phyloP scores from a whole-genome alignment of 2,329 filamentous ascomycete genomes.

The Pyricularia sp. region DNA sequence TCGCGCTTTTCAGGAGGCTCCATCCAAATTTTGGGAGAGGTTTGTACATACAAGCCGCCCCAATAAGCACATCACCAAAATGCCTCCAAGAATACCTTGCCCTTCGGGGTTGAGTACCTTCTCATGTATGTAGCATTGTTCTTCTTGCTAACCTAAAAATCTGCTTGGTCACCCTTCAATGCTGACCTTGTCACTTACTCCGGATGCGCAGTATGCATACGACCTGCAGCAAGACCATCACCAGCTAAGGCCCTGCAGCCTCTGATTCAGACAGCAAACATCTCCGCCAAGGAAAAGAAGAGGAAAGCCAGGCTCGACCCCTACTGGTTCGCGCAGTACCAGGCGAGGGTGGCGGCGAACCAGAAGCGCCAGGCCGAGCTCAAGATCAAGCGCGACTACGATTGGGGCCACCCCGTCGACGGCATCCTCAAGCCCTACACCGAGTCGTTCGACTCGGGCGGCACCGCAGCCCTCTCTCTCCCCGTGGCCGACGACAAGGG shows the following conservation, averaged over 20 bases:
- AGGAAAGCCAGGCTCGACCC: conserved; percentile 61
- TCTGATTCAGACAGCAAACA: conserved; percentile 50
- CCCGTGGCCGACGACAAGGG: conserved; percentile 25
- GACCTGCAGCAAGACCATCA: conserved; percentile 33
- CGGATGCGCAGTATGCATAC: conserved; percentile 40
- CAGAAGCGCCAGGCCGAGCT: conserved; percentile 61
- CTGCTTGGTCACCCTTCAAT: neutral
- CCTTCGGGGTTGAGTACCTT: conserved; percentile 46
- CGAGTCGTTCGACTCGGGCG: conserved; percentile 61
- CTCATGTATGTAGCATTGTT: conserved; percentile 34
- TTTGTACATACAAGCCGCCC: neutral
- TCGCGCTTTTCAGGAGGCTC: neutral
- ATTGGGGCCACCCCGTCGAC: conserved; percentile 64
- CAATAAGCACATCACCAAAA: conserved; percentile 22
- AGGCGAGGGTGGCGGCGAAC: conserved; percentile 75
- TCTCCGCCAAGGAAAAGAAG: conserved; percentile 50
- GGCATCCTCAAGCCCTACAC: conserved; percentile 73
- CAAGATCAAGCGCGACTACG: conserved; percentile 46
- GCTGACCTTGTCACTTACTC: neutral
- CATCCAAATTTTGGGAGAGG: neutral
- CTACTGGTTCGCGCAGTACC: conserved; percentile 67
- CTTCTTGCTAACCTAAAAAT: neutral
- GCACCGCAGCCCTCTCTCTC: conserved; percentile 26
- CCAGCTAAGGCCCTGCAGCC: conserved; percentile 34
- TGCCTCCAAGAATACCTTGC: conserved; percentile 55